phyloP scores from a whole-genome alignment of 2,329 filamentous ascomycete genomes.

The Aureobasidium sp. region DNA sequence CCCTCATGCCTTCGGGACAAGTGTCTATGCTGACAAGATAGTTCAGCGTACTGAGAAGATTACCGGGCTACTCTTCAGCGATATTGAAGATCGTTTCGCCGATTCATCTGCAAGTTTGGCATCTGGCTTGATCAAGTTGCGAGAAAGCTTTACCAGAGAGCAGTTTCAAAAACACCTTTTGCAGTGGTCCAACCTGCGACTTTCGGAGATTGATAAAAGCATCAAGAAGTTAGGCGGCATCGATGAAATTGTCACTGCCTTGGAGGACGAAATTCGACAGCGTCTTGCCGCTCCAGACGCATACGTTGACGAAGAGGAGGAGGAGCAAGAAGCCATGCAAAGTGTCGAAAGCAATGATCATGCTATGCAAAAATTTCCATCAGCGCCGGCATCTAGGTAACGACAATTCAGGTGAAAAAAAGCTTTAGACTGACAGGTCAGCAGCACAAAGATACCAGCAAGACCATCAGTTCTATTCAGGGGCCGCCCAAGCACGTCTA shows the following conservation, averaged over 20 bases:
- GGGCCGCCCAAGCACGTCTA: not conserved
- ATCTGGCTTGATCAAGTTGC: not conserved
- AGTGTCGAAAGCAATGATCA: not conserved
- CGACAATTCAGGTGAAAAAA: not conserved
- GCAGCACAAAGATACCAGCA: not conserved
- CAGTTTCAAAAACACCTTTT: constrained; percentile 39
- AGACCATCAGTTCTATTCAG: not conserved
- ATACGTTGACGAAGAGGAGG: not conserved
- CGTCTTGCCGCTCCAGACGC: constrained; percentile 14
- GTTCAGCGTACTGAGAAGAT: not conserved
- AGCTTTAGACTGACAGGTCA: not conserved
- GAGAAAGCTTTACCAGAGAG: constrained; percentile 42
- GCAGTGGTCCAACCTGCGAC: constrained; percentile 41
- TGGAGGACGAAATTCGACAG: constrained; percentile 26
- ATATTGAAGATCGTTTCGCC: not conserved
- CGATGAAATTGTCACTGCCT: constrained; percentile 28
- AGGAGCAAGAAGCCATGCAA: not conserved
- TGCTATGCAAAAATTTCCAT: not conserved
- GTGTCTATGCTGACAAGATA: not conserved
- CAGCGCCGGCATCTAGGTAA: not conserved
- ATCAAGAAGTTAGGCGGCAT: constrained; percentile 40
- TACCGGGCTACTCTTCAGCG: not conserved
- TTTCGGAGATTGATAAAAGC: constrained; percentile 38
- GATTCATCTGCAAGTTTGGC: not conserved
- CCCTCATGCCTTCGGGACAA: not conserved